These are phyloP conservation scores for Fusarium sp. DNA, from an alignment of 2,329 filamentous ascomycete species.

Conservation along the genomic window DNA sequence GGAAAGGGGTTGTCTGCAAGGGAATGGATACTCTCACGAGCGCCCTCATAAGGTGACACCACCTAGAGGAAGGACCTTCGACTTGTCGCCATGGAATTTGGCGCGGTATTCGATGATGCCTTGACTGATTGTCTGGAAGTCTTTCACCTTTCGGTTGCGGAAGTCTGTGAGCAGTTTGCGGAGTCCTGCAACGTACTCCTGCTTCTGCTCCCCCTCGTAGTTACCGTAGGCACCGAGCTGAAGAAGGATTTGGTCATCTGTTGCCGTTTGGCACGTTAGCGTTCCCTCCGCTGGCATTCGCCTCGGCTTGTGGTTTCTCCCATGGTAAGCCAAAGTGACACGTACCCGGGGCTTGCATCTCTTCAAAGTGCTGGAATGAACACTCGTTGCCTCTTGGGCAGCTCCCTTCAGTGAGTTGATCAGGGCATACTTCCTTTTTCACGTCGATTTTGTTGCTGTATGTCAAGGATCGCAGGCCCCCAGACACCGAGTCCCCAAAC, in stretches of 20 bases:
- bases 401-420: slow-evolving; percentile 74
- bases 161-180: slow-evolving; percentile 70
- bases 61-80: slow-evolving; percentile 71
- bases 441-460: slow-evolving; percentile 93
- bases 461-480: slow-evolving; percentile 88
- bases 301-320: slow-evolving; percentile 34
- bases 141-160: slow-evolving; percentile 69
- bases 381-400: slow-evolving; percentile 81
- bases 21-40: not conserved
- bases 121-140: slow-evolving; percentile 74
- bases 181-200: slow-evolving; percentile 72
- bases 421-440: slow-evolving; percentile 78
- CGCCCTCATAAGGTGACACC: slow-evolving; percentile 53
- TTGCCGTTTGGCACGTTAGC: slow-evolving; percentile 58
- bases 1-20: slow-evolving; percentile 7
- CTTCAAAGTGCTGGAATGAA: slow-evolving; percentile 79
- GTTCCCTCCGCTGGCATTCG: slow-evolving; percentile 51
- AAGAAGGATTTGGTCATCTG: slow-evolving; percentile 80
- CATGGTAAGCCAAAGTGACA: slow-evolving; percentile 34
- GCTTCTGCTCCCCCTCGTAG: slow-evolving; percentile 70
- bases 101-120: slow-evolving; percentile 76
- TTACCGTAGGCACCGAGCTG: slow-evolving; percentile 76
- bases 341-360: slow-evolving; percentile 54
- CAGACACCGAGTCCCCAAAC: slow-evolving; percentile 75
- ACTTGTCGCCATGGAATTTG: slow-evolving; percentile 72